These are phyloP conservation scores for Exsudoporus frostii DNA, from an alignment of 768 basidiomycete species.

Conservation along the genomic window DNA sequence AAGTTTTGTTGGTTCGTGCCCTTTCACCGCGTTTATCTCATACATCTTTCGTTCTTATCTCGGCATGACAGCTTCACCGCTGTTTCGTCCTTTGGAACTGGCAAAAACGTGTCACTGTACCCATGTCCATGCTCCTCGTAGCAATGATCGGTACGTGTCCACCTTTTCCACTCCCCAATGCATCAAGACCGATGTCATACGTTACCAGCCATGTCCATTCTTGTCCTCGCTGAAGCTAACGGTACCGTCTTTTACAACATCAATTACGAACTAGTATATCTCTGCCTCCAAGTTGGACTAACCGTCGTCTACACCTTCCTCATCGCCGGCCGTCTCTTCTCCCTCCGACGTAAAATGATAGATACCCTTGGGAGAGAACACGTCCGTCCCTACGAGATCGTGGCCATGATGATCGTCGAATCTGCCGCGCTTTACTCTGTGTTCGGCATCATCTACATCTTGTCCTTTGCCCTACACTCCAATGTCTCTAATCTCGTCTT, in stretches of 20 bases:
- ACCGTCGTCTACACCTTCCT: conserved; percentile 32
- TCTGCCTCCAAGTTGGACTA: conserved; percentile 27
- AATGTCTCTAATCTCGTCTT: conserved; percentile 33
- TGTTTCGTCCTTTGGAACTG: conserved; percentile 16
- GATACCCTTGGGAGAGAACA: conserved; percentile 14
- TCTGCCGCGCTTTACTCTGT: conserved; percentile 31
- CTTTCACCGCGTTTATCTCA: not conserved
- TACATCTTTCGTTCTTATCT: not conserved
- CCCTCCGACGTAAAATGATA: conserved; percentile 15
- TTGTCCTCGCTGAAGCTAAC: conserved; percentile 10
- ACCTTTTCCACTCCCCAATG: not conserved
- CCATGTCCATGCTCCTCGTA: conserved; percentile 13
- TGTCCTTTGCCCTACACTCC: conserved; percentile 24
- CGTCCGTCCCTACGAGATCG: conserved; percentile 23
- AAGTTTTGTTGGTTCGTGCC: conserved; percentile 17
- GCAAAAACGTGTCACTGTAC: conserved; percentile 11
- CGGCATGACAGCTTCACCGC: conserved; percentile 10
- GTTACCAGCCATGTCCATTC: conserved; percentile 15
- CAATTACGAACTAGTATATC: conserved; percentile 25
- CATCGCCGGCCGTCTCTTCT: conserved; percentile 28
- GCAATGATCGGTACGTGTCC: conserved; percentile 13
- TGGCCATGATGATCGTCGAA: conserved; percentile 35
- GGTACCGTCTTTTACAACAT: conserved; percentile 18
- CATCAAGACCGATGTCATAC: not conserved
- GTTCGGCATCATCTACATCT: conserved; percentile 30